Base-by-base conservation (phyloP, 306 rosid species). In the Senna tora region DNA sequence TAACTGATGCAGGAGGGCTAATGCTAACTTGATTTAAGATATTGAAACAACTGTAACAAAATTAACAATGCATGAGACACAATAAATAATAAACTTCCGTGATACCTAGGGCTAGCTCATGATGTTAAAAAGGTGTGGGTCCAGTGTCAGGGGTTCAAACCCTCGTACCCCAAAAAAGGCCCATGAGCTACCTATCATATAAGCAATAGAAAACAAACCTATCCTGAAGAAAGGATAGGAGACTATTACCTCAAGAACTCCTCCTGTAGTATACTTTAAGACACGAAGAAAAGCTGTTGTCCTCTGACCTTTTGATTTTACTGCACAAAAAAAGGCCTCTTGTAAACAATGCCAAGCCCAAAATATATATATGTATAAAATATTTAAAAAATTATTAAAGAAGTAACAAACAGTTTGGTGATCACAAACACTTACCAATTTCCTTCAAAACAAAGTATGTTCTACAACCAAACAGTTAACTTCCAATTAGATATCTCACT, bases 181-280 rank as follows among this genome's bases (percentile, higher is more conserved):
- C 30, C 30, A 16, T 9, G 32, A 61, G 45, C 33, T 4, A 30
- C 38, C 16, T 12, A 17, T 9, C 67, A 39, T 14, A 7, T 9
- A 59, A 8, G 58, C 34, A 6, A 47, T 32, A 36, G 2, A 21
- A 62, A 74, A 13, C 32, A 16, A 14, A 9, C 46, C 42, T 2
- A 13, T 41, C 57, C 22, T 21, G 5, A 52, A 65, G 60, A 67
- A 13, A 10, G 52, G 16, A 61, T 53, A 33, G 30, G 63, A 63
- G 56, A 46, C 42, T 4, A 67, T 50, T 82, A 94, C 99, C 96
- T 94, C 99, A 47, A 94, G 96, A 77, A 94, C 97, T 64, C 99
- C 99, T 78, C 97, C 97, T 0, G 86, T 91, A 15, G 99, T 89
- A 88, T 94, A 89, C 83, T 94, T 94, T 53, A 91, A 65, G 74